These are phyloP conservation scores for Polytrichum commune DNA, from an alignment of 225 moss, liverwort and hornwort species.

Conservation along the genomic window DNA sequence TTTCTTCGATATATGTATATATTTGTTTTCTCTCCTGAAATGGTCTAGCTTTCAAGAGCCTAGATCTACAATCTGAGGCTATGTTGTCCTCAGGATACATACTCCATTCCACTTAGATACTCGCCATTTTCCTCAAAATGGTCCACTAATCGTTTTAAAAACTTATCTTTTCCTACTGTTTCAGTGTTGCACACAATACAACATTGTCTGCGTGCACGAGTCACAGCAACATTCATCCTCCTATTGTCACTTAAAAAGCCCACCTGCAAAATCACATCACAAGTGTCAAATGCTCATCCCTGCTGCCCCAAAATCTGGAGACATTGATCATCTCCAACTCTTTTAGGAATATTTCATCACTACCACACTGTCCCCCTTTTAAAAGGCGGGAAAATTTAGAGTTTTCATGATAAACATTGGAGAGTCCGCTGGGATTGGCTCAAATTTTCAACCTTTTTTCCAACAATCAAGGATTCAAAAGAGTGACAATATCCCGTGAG, in stretches of 20 bases:
- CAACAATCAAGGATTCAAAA: too few species aligned
- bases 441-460: too few species aligned
- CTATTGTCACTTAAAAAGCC: conserved; percentile 92
- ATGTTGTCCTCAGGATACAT: conserved; percentile 22
- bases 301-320: too few species aligned
- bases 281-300: not conserved
- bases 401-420: too few species aligned
- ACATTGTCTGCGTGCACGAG: conserved; percentile 92
- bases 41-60: not conserved
- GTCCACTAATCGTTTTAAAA: conserved; percentile 77
- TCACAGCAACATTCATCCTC: conserved; percentile 98
- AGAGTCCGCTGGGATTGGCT: too few species aligned
- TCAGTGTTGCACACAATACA: conserved; percentile 90
- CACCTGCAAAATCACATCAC: conserved; percentile 43
- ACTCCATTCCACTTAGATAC: conserved; percentile 87
- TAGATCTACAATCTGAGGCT: not conserved
- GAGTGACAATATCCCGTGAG: too few species aligned
- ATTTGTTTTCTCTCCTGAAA: not conserved
- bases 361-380: too few species aligned
- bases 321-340: too few species aligned
- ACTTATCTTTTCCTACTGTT: conserved; percentile 71
- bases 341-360: too few species aligned
- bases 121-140: conserved; percentile 88
- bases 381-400: too few species aligned
- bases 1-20: too few species aligned